Evolutionary conservation across 164 flowering plant species (phyloP).

Genomic region (Macadamia integrifolia): DNA sequence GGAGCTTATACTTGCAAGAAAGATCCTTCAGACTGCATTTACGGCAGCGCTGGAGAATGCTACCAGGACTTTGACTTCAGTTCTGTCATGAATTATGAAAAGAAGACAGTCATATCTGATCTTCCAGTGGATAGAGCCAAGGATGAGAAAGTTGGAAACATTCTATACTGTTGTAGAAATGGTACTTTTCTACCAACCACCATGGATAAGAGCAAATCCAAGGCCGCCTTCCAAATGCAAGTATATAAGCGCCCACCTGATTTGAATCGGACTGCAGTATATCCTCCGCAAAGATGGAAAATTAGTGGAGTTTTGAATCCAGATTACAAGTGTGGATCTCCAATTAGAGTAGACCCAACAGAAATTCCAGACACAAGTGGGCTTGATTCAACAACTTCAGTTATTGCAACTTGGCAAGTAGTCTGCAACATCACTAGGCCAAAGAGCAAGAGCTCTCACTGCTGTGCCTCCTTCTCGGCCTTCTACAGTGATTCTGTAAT

Average conservation of each 20-base stretch:
- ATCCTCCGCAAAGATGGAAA: conserved; percentile 68
- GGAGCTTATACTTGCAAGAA: conserved; percentile 61
- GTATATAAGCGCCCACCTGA: conserved; percentile 73
- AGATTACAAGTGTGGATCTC: conserved; percentile 62
- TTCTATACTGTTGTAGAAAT: conserved; percentile 66
- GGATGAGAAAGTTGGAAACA: conserved; percentile 50
- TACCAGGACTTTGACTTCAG: conserved; percentile 58
- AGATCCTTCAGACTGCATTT: conserved; percentile 53
- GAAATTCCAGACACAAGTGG: conserved; percentile 60
- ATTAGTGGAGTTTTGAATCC: conserved; percentile 60
- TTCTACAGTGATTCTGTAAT: conserved; percentile 68
- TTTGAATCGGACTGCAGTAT: conserved; percentile 51
- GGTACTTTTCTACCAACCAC: conserved; percentile 50
- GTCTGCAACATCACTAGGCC: conserved; percentile 71
- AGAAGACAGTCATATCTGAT: conserved; percentile 54
- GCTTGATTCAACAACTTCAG: conserved; percentile 20
- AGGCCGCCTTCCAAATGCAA: conserved; percentile 53
- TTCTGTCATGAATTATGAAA: conserved; percentile 53
- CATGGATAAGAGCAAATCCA: conserved; percentile 50
- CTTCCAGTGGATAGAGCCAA: conserved; percentile 43
- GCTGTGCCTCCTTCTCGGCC: conserved; percentile 79
- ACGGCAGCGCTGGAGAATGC: conserved; percentile 46
- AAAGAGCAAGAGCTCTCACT: conserved; percentile 28
- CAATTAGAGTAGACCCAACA: conserved; percentile 44
- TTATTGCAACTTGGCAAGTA: conserved; percentile 70